phyloP scores from a whole-genome alignment of 768 basidiomycete species.

The Serendipita sp. region DNA sequence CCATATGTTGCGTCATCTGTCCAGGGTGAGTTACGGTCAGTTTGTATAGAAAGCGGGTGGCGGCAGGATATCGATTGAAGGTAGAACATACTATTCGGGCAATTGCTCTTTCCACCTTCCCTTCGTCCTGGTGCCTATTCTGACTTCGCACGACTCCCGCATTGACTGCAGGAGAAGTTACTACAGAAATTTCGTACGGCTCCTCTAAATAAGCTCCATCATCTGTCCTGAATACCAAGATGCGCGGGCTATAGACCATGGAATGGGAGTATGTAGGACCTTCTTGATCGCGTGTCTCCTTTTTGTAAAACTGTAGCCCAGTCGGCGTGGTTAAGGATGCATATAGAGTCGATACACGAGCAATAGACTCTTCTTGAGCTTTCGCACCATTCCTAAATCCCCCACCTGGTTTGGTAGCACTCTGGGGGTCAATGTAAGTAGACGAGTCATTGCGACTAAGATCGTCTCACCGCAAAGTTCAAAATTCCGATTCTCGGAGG shows the following conservation, averaged over 20 bases:
- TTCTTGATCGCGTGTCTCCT: slow-evolving; percentile 22
- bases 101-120: not conserved
- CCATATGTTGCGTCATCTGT: slow-evolving; percentile 56
- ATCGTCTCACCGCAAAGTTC: not conserved
- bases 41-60: not conserved
- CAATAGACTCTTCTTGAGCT: slow-evolving; percentile 70
- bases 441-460: not conserved
- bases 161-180: slow-evolving; percentile 65
- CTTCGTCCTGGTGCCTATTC: not conserved
- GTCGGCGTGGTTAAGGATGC: slow-evolving; percentile 38
- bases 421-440: not conserved
- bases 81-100: not conserved
- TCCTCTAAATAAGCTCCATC: slow-evolving; percentile 32
- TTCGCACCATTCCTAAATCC: slow-evolving; percentile 58
- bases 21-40: not conserved
- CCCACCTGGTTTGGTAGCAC: slow-evolving; percentile 54
- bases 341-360: slow-evolving; percentile 58
- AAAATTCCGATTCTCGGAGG: not conserved
- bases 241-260: slow-evolving; percentile 56
- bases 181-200: slow-evolving; percentile 45
- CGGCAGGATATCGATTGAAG: not conserved
- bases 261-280: slow-evolving; percentile 59
- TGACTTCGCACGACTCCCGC: slow-evolving; percentile 32
- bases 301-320: slow-evolving; percentile 45
- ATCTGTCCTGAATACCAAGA: slow-evolving; percentile 50